Evolutionary conservation across 148 eudicot species (phyloP).

Genomic region (Pouteria glomerata): DNA sequence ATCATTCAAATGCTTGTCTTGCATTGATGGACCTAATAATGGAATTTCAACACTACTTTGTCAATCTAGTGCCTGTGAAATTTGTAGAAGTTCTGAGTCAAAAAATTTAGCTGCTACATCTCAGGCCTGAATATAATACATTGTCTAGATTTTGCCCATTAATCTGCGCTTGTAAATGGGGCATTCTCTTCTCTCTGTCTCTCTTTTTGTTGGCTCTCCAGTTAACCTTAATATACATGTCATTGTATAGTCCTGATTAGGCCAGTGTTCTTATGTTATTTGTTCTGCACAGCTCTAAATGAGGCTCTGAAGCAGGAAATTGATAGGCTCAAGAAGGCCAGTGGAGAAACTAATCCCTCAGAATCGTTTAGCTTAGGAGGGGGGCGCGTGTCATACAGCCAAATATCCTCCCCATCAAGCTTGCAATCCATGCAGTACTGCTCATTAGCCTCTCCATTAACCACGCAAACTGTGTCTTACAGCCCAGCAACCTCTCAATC

Average conservation of each 20-base stretch:
- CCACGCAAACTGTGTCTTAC: neutral
- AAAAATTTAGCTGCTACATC: too few relatives aligned
- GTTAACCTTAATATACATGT: neutral
- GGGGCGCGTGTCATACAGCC: neutral
- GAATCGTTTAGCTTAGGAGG: constrained; percentile 33
- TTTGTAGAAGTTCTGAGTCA: too few relatives aligned
- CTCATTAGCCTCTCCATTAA: neutral
- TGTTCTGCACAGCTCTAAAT: constrained; percentile 32
- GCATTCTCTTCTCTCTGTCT: neutral
- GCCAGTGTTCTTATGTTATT: neutral
- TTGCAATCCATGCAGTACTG: neutral
- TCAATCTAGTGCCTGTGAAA: too few relatives aligned
- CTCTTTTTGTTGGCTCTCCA: neutral
- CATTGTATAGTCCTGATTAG: neutral
- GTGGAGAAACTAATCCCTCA: constrained; percentile 34
- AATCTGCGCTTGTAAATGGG: too few relatives aligned
- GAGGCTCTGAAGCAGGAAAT: constrained; percentile 58
- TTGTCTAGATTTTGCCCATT: too few relatives aligned
- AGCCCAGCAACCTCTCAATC: neutral
- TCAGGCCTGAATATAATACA: too few relatives aligned
- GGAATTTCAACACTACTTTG: neutral
- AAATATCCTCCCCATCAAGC: neutral
- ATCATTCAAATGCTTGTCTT: neutral
- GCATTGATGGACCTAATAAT: neutral
- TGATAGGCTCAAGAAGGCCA: constrained; percentile 49